phyloP scores from a whole-genome alignment of 2,329 filamentous ascomycete species.

The Hypoxylon sp. region DNA sequence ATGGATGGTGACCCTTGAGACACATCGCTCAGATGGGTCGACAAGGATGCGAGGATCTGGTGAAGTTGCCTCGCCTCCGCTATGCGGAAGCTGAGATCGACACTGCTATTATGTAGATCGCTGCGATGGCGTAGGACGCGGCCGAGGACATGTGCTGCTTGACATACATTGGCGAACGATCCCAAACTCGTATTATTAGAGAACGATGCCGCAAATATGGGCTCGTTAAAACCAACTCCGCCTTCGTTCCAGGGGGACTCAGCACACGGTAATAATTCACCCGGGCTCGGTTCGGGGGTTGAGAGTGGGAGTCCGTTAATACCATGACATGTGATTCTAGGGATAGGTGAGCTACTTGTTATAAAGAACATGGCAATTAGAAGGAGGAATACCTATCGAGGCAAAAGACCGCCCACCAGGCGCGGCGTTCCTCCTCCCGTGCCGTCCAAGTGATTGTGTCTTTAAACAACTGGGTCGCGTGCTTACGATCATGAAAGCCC shows the following conservation, averaged over 20 bases:
- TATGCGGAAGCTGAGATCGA: conserved; percentile 29
- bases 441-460: conserved; percentile 50
- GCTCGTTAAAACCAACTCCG: conserved; percentile 50
- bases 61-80: conserved; percentile 44
- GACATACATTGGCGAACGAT: conserved; percentile 54
- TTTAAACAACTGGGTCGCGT: conserved; percentile 51
- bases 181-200: conserved; percentile 44
- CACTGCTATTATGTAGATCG: conserved; percentile 10
- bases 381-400: conserved; percentile 53
- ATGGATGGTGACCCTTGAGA: conserved; percentile 4
- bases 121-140: conserved; percentile 51
- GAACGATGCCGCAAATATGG: conserved; percentile 46
- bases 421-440: conserved; percentile 55
- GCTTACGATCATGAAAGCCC: conserved; percentile 50
- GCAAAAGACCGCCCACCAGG: conserved; percentile 55
- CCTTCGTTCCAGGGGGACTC: conserved; percentile 52
- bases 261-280: conserved; percentile 51
- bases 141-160: conserved; percentile 54
- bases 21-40: conserved; percentile 29
- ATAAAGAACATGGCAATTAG: not conserved
- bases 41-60: conserved; percentile 31
- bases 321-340: conserved; percentile 47
- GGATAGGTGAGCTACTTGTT: not conserved
- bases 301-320: conserved; percentile 46
- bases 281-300: conserved; percentile 49